Evolutionary conservation across 2,329 filamentous ascomycete species (phyloP), one percentile per base, ranked within the genome.

Genomic region (Rhytidhysteron rufulum): DNA sequence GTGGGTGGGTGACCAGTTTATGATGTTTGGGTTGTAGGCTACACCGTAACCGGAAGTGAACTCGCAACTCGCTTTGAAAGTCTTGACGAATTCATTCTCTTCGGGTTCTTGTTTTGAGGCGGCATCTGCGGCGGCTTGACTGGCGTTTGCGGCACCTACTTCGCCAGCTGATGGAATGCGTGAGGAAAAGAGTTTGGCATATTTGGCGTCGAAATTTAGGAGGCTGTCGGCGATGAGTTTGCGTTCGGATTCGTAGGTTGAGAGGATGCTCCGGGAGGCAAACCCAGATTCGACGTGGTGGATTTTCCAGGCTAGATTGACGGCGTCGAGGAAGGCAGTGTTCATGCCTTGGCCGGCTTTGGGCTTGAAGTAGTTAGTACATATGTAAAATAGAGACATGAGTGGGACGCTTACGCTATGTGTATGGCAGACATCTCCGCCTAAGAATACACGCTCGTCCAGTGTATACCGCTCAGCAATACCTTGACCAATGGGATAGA

Each of bases 281-380:
- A 95, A 87, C 10, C 88, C 88, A 19, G 77, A 75, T 61, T 95
- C 89, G 8, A 96, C 91, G 25, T 86, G 82, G 60, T 95, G 90
- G 37, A 96, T 86, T 71, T 97, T 97, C 90, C 90, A 97, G 6
- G 90, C 90, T 30, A 97, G 74, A 64, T 96, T 97, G 44, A 88
- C 79, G 1, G 88, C 88, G 54, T 75, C 72, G 34, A 75, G 65
- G 65, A 78, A 77, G 17, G 78, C 72, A 48, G 77, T 79, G 67
- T 79, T 79, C 75, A 78, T 82, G 42, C 79, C 79, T 54, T 83
- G 79, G 13, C 79, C 79, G 11, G 79, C 79, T 63, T 83, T 83
- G 40, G 79, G 79, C 40, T 70, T 37, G 15, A 35, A 21, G 18
- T 17, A 37, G 16, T 16, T 4, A 11, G 3, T 17, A 11, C 21